Base-by-base conservation (phyloP, 768 basidiomycete genomes). In the Phlebiopsis flavidoalba region DNA sequence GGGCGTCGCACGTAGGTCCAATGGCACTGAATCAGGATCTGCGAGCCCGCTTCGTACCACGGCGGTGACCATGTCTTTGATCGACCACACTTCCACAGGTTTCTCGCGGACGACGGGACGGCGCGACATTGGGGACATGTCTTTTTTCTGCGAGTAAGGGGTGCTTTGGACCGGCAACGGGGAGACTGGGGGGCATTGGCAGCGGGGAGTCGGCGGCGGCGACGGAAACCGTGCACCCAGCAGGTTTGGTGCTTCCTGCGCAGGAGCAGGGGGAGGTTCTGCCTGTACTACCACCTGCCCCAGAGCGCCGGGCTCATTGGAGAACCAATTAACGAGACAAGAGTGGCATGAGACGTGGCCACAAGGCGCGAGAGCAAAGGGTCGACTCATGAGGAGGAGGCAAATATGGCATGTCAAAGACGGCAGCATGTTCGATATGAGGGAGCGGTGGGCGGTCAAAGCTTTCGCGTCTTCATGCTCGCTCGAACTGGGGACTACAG, bases 291-390 rank as follows among this genome's bases (percentile, higher is more conserved):
- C 51, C 8, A 49, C 45, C 53, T 56, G 62, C 8, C 72, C 72
- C 24, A 77, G 69, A 37, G 80, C 77, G 4, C 24, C 37, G 12
- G 61, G 50, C 19, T 59, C 52, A 19, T 45, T 54, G 15, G 81
- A 85, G 71, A 93, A 93, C 91, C 91, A 93, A 36, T 79, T 78
- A 17, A 92, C 79, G 11, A 93, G 83, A 67, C 91, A 91, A 15
- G 72, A 68, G 61, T 91, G 81, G 66, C 89, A 92, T 3, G 83
- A 83, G 52, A 88, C 75, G 63, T 91, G 89, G 5, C 90, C 89
- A 60, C 89, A 92, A 0, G 89, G 89, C 0, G 87, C 79, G 19
- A 91, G 82, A 0, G 88, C 84, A 63, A 83, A 92, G 0, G 91
- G 89, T 63, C 81, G 83, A 70, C 87, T 77, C 70, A 93, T 77